Evolutionary conservation across 164 flowering plant genomes (phyloP), one percentile per base, ranked within the genome.

Genomic region (Piper longum): DNA sequence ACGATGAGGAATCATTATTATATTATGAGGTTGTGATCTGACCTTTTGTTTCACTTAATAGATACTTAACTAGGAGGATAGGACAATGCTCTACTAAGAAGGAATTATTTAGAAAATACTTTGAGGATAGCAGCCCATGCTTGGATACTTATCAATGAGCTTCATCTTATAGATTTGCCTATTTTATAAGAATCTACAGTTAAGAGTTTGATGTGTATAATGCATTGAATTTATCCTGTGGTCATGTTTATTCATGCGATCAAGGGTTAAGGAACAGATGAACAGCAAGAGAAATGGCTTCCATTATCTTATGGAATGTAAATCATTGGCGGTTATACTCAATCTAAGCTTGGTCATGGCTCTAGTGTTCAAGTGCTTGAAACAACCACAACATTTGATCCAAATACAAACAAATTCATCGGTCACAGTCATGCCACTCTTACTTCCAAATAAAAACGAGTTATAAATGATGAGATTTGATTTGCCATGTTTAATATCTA

Each of bases 341-440:
- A 91, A 74, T 91, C 99, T 62, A 98, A 95, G 78, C 96, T 91
- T 69, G 99, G 99, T 66, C 98, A 91, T 78, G 99, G 99, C 18
- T 95, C 99, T 18, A 95, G 89, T 78, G 98, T 95, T 62, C 99
- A 95, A 81, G 99, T 98, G 56, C 90, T 95, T 67, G 99, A 95
- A 73, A 89, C 98, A 8, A 91, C 95, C 56, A 98, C 98, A 48
- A 95, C 96, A 51, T 95, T 88, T 81, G 99, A 95, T 73, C 85
- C 88, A 48, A 54, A 84, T 58, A 71, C 95, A 1, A 98, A 91
- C 67, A 95, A 95, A 70, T 95, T 95, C 73, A 42, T 91, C 63
- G 79, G 91, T 67, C 76, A 95, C 63, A 89, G 96, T 77, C 99
- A 26, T 26, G 2, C 98, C 44, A 87, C 96, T 39, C 65, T 91